Conservation (phyloP, 257 asterid genomes). For the Solanum pinnatisectum region DNA sequence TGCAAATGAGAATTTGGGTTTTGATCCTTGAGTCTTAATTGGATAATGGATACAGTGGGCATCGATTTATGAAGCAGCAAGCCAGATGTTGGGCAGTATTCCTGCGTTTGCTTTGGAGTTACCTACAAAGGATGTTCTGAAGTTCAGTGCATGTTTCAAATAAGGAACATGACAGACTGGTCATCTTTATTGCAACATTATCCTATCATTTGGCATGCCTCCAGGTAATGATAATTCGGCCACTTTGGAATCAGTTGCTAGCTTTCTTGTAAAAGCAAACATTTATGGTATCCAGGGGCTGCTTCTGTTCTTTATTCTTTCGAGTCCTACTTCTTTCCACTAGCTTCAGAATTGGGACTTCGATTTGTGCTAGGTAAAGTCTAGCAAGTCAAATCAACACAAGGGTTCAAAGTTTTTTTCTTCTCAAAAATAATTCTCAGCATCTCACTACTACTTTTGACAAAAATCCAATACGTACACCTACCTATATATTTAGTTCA, state of each 20-base stretch:
- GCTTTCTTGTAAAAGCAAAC: background rate
- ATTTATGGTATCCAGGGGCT: constrained; percentile 13
- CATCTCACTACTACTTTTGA: background rate
- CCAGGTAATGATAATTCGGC: too few species aligned
- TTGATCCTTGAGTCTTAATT: too few species aligned
- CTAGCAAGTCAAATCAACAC: background rate
- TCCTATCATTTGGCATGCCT: constrained; percentile 50
- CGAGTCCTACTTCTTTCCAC: background rate
- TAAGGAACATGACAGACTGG: constrained; percentile 13
- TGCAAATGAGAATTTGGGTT: too few species aligned
- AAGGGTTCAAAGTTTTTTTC: background rate
- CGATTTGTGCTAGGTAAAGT: background rate
- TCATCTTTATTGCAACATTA: constrained; percentile 6
- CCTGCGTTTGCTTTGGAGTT: constrained; percentile 19
- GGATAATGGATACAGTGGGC: too few species aligned
- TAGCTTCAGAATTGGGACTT: background rate
- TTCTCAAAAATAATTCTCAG: background rate
- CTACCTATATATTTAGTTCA: background rate
- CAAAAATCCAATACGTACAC: background rate
- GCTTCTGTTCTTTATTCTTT: too few species aligned
- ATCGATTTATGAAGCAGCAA: constrained; percentile 42
- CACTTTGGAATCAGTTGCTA: too few species aligned
- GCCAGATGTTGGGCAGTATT: constrained; percentile 42
- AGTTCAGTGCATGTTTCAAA: constrained; percentile 41
- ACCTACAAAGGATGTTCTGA: constrained; percentile 9